Percentiles rank a stretch among this genome's conserved stretches.
phyloP scores from a whole-genome alignment of 306 rosid genomes.

The Pterocarpus santalinus region DNA sequence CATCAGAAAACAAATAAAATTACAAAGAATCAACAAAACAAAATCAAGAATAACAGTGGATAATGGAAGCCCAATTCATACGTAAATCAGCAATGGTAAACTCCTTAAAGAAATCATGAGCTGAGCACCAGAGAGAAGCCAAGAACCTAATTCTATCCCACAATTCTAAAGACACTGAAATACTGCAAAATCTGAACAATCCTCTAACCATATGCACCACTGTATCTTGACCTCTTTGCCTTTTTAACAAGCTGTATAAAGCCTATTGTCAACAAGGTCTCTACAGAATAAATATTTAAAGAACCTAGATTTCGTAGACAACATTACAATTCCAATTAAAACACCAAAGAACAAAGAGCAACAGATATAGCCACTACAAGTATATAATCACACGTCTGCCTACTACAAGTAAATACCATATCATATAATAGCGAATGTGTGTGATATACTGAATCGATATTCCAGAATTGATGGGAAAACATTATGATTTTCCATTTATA shows the following conservation, averaged over 20 bases:
- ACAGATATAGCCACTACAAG: background rate
- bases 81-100: background rate
- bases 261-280: background rate
- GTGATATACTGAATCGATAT: background rate
- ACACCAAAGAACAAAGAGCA: background rate
- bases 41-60: background rate
- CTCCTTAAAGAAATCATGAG: background rate
- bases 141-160: background rate
- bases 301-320: conserved; percentile 1
- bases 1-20: background rate
- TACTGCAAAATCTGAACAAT: background rate
- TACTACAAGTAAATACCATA: conserved; percentile 8
- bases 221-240: background rate
- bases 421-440: background rate
- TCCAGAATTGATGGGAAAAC: background rate
- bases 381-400: background rate
- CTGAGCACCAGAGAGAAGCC: background rate
- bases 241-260: background rate
- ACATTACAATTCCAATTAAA: conserved; percentile 13
- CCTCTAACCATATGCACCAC: background rate
- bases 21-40: background rate
- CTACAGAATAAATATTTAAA: background rate
- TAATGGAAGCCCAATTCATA: background rate
- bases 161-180: background rate
- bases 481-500: background rate